phyloP scores from a whole-genome alignment of 148 eudicot species.

The Silene latifolia region DNA sequence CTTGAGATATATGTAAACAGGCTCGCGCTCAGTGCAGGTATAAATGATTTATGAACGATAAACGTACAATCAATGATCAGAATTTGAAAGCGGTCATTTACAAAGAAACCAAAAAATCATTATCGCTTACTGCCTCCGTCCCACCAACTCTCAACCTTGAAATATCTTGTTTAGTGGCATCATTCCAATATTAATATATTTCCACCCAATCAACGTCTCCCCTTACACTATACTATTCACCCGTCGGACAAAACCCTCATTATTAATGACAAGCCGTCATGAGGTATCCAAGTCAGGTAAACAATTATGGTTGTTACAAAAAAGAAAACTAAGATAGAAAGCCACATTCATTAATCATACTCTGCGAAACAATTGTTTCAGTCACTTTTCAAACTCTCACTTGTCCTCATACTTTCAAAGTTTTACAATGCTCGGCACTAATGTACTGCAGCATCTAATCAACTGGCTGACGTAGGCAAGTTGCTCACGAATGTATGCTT shows the following conservation, averaged over 20 bases:
- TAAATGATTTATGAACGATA: neutral
- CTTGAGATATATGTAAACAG: neutral
- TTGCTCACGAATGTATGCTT: neutral
- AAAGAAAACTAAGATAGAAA: neutral
- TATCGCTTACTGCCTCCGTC: neutral
- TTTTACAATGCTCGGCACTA: neutral
- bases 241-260: neutral
- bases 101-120: neutral
- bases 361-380: neutral
- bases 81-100: neutral
- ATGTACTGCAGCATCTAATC: neutral
- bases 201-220: neutral
- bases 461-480: neutral
- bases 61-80: neutral
- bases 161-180: neutral
- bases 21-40: neutral
- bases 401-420: neutral
- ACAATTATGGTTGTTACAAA: neutral
- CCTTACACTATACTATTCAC: neutral
- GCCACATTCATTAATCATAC: neutral
- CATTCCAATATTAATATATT: neutral
- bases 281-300: neutral
- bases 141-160: neutral
- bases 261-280: neutral
- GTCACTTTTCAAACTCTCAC: neutral